Evolutionary conservation across 208 protist species (phyloP), one percentile per base, ranked within the genome.

Genomic region (Strigomonas culicis): DNA sequence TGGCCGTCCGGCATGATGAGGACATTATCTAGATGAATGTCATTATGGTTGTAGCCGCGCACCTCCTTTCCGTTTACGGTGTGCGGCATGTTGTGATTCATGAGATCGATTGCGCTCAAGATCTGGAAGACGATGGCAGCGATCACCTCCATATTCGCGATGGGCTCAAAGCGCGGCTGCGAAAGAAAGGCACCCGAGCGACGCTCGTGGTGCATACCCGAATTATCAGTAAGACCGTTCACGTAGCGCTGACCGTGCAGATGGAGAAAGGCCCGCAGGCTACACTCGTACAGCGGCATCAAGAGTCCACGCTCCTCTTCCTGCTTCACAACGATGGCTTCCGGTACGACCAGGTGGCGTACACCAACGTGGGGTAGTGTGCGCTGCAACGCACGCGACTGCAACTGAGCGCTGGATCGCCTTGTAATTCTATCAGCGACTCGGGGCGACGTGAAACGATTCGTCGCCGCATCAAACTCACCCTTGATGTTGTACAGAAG

Each of bases 21-120:
- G 2, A 95, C 68, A 59, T 95, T 95, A 63, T 82, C 86, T 2
- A 93, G 68, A 55, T 93, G 85, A 34, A 95, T 71, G 70, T 95
- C 89, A 58, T 95, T 92, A 73, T 95, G 88, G 1, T 75, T 81
- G 68, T 80, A 94, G 41, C 84, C 88, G 10, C 34, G 62, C 62
- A 52, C 85, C 34, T 19, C 17, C 21, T 39, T 49, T n/a, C 22
- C 22, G 53, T 55, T 27, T 22, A 2, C 41, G 46, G 10, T 4
- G 63, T 94, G 88, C 24, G 74, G 75, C 17, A 94, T 52, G 2
- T 75, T 64, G 13, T 90, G 69, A 56, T 89, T 82, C 21, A 91
- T 61, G 31, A 74, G 63, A 8, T 65, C 68, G 8, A 90, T 70
- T 17, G 81, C 80, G 41, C 80, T 44, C 6, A 95, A 53, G 17